phyloP scores from a whole-genome alignment of 495 filamentous ascomycete species.

The Ascodesmis nigricans region DNA sequence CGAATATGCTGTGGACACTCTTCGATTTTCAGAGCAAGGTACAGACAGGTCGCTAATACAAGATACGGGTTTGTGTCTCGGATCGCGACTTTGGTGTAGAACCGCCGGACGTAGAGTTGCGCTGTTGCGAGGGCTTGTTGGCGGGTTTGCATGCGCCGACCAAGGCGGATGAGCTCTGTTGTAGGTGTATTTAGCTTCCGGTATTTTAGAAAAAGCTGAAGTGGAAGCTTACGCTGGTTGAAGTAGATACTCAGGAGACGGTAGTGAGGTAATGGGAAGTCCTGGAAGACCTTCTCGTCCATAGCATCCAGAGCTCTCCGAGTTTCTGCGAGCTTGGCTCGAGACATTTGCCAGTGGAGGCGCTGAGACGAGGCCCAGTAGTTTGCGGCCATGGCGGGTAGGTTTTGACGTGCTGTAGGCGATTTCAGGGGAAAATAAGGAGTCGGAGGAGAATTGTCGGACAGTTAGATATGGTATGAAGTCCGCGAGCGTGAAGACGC shows the following conservation, averaged over 20 bases:
- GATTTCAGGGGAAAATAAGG: background rate
- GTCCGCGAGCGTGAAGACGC: too few relatives aligned
- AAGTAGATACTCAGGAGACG: slow-evolving; percentile 79
- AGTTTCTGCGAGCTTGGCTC: slow-evolving; percentile 48
- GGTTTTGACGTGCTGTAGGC: slow-evolving; percentile 1
- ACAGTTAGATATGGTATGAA: background rate
- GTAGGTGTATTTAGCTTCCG: background rate
- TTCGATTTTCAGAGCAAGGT: slow-evolving; percentile 96
- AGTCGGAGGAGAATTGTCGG: background rate
- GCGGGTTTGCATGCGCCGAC: slow-evolving; percentile 49
- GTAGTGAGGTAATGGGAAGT: slow-evolving; percentile 60
- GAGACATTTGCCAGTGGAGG: slow-evolving; percentile 72
- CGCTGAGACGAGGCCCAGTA: slow-evolving; percentile 92
- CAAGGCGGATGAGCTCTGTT: slow-evolving; percentile 60
- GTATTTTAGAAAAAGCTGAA: background rate
- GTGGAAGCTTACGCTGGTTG: slow-evolving; percentile 47
- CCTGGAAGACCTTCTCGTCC: slow-evolving; percentile 45
- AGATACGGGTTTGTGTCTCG: slow-evolving; percentile 86
- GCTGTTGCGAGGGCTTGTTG: slow-evolving; percentile 91
- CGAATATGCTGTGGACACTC: slow-evolving; percentile 94
- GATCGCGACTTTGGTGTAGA: slow-evolving; percentile 80
- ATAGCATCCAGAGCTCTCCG: slow-evolving; percentile 50
- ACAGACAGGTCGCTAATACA: slow-evolving; percentile 71
- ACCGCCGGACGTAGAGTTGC: slow-evolving; percentile 80
- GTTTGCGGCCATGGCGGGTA: slow-evolving; percentile 60